Conservation (phyloP, 2,329 filamentous ascomycete species). For the Cercospora sp. region DNA sequence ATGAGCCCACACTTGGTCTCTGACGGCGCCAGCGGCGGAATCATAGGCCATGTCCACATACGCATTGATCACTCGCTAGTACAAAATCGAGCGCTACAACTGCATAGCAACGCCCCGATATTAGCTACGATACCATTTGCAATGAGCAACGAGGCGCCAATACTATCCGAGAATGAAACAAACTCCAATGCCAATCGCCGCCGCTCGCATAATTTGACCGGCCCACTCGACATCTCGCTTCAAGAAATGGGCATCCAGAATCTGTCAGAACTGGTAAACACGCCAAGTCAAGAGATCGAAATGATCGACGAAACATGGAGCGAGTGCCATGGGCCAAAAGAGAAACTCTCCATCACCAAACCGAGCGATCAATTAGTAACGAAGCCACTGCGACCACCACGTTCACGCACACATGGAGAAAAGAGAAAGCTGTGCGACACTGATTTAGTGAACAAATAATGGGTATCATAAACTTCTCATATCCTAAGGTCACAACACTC, state of each 20-base stretch:
- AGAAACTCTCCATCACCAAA: background rate
- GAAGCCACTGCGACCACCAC: slow-evolving; percentile 7
- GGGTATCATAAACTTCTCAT: slow-evolving; percentile 1
- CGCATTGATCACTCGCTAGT: no score
- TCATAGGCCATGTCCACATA: no score
- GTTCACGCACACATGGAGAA: slow-evolving; percentile 1
- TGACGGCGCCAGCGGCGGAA: no score
- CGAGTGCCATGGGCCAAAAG: background rate
- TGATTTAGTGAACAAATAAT: background rate
- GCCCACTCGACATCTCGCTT: slow-evolving; percentile 2
- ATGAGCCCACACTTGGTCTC: no score
- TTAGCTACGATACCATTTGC: background rate
- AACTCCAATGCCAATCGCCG: slow-evolving; percentile 1
- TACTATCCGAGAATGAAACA: background rate
- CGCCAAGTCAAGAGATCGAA: background rate
- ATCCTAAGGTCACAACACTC: background rate
- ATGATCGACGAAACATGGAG: background rate
- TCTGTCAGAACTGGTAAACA: background rate
- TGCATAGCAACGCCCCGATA: background rate
- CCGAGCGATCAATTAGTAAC: background rate
- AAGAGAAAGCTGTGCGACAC: slow-evolving; percentile 6
- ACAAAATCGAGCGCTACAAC: no score
- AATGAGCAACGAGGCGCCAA: background rate
- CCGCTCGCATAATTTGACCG: slow-evolving; percentile 5
- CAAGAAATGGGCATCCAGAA: background rate